phyloP scores from a whole-genome alignment of 192 early-diverging fungal genomes.

The Coemansia sp. region DNA sequence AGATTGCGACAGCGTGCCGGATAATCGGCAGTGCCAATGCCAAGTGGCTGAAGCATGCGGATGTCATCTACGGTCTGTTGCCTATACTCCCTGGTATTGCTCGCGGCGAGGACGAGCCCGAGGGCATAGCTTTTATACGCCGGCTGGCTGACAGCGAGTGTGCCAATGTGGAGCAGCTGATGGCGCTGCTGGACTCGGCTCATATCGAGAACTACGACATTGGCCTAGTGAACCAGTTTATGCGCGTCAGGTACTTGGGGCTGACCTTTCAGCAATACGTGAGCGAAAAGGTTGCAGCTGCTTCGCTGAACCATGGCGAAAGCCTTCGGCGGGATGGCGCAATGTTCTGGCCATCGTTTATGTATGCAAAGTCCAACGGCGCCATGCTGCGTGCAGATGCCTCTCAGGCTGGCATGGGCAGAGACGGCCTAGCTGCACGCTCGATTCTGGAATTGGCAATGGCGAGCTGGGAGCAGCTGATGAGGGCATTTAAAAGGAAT shows the following conservation, averaged over 20 bases:
- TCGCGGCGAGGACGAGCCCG: conserved; percentile 8
- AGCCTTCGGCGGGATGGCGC: not conserved
- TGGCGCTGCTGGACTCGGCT: conserved; percentile 17
- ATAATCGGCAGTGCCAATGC: conserved; percentile 1
- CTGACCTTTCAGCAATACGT: conserved; percentile 53
- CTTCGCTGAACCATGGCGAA: not conserved
- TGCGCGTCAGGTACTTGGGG: conserved; percentile 43
- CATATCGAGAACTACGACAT: conserved; percentile 39
- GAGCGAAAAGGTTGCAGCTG: conserved; percentile 20
- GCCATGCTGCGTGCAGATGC: conserved; percentile 10
- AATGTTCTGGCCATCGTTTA: conserved; percentile 52
- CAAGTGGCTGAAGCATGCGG: conserved; percentile 31
- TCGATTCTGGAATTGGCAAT: conserved; percentile 13
- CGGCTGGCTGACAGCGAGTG: conserved; percentile 17
- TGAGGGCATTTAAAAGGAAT: not conserved
- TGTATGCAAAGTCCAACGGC: conserved; percentile 36
- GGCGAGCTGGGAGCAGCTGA: conserved; percentile 38
- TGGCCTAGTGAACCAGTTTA: conserved; percentile 43
- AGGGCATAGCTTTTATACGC: conserved; percentile 17
- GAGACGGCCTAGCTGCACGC: conserved; percentile 5
- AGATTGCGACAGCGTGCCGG: conserved; percentile 25
- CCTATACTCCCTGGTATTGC: conserved; percentile 29
- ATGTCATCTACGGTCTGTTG: conserved; percentile 38
- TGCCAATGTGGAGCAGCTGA: conserved; percentile 15
- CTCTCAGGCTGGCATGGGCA: conserved; percentile 8